Conservation (phyloP, 108 stramenopile genomes). For the Seminavis robusta region DNA sequence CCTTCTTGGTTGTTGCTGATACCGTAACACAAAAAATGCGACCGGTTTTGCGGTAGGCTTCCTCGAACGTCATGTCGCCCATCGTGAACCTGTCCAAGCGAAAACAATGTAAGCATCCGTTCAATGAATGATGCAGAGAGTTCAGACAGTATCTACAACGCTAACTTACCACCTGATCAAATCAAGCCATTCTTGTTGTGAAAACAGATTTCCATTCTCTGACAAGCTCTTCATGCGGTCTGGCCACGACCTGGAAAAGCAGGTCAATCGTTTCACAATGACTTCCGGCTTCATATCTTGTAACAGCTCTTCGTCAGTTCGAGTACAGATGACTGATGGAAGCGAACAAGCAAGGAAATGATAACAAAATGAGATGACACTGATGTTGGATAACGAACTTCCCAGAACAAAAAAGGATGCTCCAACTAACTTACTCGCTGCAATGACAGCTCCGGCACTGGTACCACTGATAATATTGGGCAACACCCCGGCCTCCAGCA, state of each 20-base stretch:
- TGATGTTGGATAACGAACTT: too few relatives aligned
- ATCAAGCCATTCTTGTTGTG: slow-evolving; percentile 68
- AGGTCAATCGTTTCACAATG: slow-evolving; percentile 46
- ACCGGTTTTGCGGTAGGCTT: slow-evolving; percentile 96
- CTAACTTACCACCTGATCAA: slow-evolving; percentile 54
- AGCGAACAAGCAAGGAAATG: too few relatives aligned
- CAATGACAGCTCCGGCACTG: slow-evolving; percentile 91
- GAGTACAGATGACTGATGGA: slow-evolving; percentile 88
- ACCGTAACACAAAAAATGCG: slow-evolving; percentile 96
- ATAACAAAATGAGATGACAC: too few relatives aligned
- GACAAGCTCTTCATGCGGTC: slow-evolving; percentile 50
- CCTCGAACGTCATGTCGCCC: slow-evolving; percentile 91
- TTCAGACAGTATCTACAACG: neutral
- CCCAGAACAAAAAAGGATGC: too few relatives aligned
- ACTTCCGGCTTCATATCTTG: slow-evolving; percentile 63
- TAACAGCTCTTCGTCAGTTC: slow-evolving; percentile 87
- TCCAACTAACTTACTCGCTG: too few relatives aligned
- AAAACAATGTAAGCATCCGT: neutral
- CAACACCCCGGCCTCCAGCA: slow-evolving; percentile 76
- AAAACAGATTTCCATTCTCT: slow-evolving; percentile 64
- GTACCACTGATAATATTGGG: slow-evolving; percentile 95
- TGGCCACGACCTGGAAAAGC: slow-evolving; percentile 65
- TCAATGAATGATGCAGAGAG: too few relatives aligned
- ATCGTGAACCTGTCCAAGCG: slow-evolving; percentile 46
- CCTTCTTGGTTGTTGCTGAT: slow-evolving; percentile 84